Conservation (phyloP, 495 filamentous ascomycete genomes). For the Parmelia sp. region DNA sequence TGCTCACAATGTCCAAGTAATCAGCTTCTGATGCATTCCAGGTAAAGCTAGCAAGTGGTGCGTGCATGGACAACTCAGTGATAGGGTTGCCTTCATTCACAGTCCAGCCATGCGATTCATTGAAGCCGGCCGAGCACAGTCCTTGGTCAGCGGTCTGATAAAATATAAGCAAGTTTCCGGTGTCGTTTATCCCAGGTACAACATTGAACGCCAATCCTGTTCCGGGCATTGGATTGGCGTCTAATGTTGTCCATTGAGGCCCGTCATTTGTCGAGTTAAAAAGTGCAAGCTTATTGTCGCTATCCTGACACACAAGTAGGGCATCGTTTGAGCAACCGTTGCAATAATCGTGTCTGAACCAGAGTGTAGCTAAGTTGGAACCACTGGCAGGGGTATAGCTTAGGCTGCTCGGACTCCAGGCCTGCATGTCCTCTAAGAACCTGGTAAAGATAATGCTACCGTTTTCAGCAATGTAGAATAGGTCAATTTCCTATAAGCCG, state of each 20-base stretch:
- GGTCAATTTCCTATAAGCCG: not conserved
- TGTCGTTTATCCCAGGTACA: not conserved
- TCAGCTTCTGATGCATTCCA: not conserved
- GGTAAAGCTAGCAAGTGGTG: not conserved
- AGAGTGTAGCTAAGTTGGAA: not conserved
- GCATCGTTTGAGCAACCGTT: not conserved
- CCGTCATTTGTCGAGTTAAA: not conserved
- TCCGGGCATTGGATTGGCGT: not conserved
- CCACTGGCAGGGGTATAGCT: not conserved
- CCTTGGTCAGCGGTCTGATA: not conserved
- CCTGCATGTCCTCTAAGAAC: not conserved
- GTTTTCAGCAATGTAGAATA: not conserved
- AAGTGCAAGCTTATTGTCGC: not conserved
- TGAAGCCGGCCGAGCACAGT: not conserved
- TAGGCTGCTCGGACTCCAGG: not conserved
- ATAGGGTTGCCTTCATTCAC: not conserved
- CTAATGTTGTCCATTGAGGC: not conserved
- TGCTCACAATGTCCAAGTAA: not conserved
- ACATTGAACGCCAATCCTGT: not conserved
- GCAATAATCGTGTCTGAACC: not conserved
- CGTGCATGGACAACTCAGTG: not conserved
- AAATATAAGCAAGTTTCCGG: not conserved
- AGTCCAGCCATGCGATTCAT: not conserved
- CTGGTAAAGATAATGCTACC: not conserved
- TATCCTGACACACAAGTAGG: not conserved